Evolutionary conservation across 257 asterid genomes (phyloP).

Genomic region (Nicotiana tabacum): DNA sequence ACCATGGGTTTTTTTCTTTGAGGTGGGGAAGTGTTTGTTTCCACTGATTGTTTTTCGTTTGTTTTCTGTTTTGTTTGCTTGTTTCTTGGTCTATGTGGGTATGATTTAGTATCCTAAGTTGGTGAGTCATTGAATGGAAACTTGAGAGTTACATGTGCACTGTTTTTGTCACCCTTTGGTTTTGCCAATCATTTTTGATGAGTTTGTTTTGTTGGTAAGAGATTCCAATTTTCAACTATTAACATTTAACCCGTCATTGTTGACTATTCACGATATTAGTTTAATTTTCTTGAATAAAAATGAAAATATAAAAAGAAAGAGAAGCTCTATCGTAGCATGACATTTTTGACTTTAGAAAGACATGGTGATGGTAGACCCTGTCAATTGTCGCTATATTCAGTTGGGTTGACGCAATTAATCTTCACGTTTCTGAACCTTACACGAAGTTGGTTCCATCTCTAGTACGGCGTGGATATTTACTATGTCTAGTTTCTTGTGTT

Average conservation of each 20-base stretch:
- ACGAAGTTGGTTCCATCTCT: not conserved
- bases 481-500: not conserved
- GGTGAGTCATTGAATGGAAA: constrained; percentile 8
- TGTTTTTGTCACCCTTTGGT: constrained; percentile 12
- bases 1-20: constrained; percentile 1
- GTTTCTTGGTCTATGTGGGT: constrained; percentile 5
- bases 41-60: constrained; percentile 1
- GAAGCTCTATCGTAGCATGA: not conserved
- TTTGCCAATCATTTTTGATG: constrained; percentile 5
- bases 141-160: constrained; percentile 3
- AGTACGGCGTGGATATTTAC: not conserved
- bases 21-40: not conserved
- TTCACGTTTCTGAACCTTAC: not conserved
- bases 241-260: constrained; percentile 12
- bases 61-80: not conserved
- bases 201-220: not conserved
- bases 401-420: constrained; percentile 8
- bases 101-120: constrained; percentile 7
- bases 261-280: not conserved
- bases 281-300: not conserved
- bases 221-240: not conserved
- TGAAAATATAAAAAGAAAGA: not conserved
- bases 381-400: constrained; percentile 1
- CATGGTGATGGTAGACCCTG: not conserved
- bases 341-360: not conserved